phyloP scores from a whole-genome alignment of 306 rosid species.

The Gleditsia sinensis region DNA sequence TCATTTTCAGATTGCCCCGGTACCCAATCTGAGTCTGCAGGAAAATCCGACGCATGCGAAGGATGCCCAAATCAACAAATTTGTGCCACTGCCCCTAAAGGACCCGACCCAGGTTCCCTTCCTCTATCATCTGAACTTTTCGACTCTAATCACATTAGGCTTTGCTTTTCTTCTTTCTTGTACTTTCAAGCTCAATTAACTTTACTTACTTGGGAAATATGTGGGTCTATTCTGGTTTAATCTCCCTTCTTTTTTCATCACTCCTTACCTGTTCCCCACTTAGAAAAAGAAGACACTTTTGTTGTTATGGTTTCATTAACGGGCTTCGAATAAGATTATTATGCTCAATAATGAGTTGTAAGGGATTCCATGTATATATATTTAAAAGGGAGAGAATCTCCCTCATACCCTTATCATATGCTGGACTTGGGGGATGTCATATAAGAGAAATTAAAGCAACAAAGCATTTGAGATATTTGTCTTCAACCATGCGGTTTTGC shows the following conservation, averaged over 20 bases:
- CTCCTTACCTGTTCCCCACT: background rate
- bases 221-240: background rate
- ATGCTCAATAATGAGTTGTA: background rate
- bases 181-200: background rate
- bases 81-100: slow-evolving; percentile 94
- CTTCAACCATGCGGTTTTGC: background rate
- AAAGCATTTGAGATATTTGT: background rate
- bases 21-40: slow-evolving; percentile 81
- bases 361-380: background rate
- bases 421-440: background rate
- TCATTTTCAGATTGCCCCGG: slow-evolving; percentile 84
- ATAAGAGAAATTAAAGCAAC: background rate
- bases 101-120: slow-evolving; percentile 83
- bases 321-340: background rate
- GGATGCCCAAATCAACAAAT: slow-evolving; percentile 91
- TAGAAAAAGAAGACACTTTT: background rate
- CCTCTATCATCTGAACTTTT: background rate
- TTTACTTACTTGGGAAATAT: background rate
- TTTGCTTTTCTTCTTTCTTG: background rate
- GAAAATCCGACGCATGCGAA: slow-evolving; percentile 75
- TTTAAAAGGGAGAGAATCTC: background rate
- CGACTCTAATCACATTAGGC: background rate
- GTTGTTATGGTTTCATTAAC: background rate
- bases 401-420: background rate
- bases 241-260: background rate